phyloP scores from a whole-genome alignment of 176 grass and related monocot genomes.

The Eremochloa ophiuroides region DNA sequence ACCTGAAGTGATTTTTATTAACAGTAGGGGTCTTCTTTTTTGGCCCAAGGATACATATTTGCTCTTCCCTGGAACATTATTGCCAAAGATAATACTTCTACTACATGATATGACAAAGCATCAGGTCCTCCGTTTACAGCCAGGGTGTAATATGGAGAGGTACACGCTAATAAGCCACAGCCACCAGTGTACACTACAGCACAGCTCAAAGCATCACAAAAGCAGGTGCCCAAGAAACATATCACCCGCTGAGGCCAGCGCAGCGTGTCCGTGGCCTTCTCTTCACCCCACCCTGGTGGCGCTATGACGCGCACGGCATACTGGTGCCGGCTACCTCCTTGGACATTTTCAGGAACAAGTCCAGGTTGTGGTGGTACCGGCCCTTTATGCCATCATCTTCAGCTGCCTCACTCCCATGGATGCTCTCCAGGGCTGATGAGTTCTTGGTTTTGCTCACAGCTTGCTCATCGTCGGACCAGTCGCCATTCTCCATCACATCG shows the following conservation, averaged over 20 bases:
- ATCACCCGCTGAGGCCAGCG: not conserved
- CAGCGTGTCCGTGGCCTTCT: not conserved
- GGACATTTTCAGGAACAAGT: slow-evolving; percentile 51
- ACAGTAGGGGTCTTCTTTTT: not conserved
- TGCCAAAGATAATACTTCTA: not conserved
- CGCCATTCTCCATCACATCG: slow-evolving; percentile 47
- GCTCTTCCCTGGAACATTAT: not conserved
- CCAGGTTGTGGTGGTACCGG: slow-evolving; percentile 40
- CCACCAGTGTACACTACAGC: not conserved
- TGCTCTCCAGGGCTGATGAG: not conserved
- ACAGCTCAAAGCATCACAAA: not conserved
- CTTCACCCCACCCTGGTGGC: not conserved
- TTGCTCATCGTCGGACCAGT: slow-evolving; percentile 52
- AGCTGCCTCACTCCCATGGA: not conserved
- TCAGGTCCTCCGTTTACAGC: not conserved
- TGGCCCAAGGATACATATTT: not conserved
- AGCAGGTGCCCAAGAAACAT: not conserved
- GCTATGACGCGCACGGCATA: slow-evolving; percentile 14
- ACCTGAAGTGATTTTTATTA: not conserved
- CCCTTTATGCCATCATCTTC: not conserved
- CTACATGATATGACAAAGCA: not conserved
- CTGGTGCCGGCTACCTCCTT: slow-evolving; percentile 14
- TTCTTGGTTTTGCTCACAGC: slow-evolving; percentile 1
- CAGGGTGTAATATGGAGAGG: not conserved
- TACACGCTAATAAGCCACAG: not conserved